phyloP scores from a whole-genome alignment of 1,284 basidiomycete genomes.

The Ceratobasidium sp. region DNA sequence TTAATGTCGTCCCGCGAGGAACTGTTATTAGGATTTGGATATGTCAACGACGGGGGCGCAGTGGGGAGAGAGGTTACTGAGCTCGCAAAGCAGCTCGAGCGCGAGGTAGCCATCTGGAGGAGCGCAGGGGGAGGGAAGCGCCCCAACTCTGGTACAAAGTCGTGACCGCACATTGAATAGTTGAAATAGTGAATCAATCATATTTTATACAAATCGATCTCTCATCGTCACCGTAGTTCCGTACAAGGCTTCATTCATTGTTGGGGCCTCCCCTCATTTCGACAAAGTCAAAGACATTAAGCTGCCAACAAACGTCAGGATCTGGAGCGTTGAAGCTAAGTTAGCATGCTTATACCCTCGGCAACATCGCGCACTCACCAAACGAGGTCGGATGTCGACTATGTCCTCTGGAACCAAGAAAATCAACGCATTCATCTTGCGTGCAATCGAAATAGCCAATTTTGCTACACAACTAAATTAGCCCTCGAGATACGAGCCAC shows the following conservation, averaged over 20 bases:
- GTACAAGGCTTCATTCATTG: not conserved
- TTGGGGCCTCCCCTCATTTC: not conserved
- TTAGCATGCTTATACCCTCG: not conserved
- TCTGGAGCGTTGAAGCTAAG: slow-evolving; percentile 58
- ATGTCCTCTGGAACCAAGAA: slow-evolving; percentile 98
- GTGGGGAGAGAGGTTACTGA: slow-evolving; percentile 52
- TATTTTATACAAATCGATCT: slow-evolving; percentile 13
- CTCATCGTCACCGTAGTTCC: not conserved
- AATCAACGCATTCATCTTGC: slow-evolving; percentile 97
- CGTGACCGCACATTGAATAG: not conserved
- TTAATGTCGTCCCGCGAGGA: slow-evolving; percentile 68
- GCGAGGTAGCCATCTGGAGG: slow-evolving; percentile 75
- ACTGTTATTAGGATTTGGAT: slow-evolving; percentile 55
- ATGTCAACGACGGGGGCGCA: slow-evolving; percentile 54
- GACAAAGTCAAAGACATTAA: slow-evolving; percentile 56
- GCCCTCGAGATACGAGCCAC: no score
- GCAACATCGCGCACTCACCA: slow-evolving; percentile 66
- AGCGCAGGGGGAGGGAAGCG: slow-evolving; percentile 56
- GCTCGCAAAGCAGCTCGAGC: slow-evolving; percentile 69
- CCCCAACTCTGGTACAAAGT: not conserved
- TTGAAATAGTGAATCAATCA: slow-evolving; percentile 21
- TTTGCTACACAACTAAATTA: slow-evolving; percentile 70
- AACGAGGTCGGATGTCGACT: slow-evolving; percentile 85
- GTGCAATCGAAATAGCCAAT: slow-evolving; percentile 96
- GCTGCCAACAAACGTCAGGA: slow-evolving; percentile 74